These are phyloP conservation scores for Backusella circina DNA, from an alignment of 192 early-diverging fungal species.

Conservation along the genomic window DNA sequence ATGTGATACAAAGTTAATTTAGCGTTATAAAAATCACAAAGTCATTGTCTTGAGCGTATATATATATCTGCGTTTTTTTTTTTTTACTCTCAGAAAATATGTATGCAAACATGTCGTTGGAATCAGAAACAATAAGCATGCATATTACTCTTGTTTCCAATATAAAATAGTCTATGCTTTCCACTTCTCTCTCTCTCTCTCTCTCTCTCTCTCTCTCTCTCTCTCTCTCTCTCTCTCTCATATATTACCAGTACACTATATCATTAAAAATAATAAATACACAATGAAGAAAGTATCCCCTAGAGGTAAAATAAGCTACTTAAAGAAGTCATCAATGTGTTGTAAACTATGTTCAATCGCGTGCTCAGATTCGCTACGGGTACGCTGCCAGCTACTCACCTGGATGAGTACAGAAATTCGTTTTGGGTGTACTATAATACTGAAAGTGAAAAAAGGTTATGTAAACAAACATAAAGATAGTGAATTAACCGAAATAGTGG, in stretches of 20 bases:
- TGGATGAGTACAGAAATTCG: neutral
- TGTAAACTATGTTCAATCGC: too few species aligned
- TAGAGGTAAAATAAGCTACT: too few species aligned
- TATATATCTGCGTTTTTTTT: neutral
- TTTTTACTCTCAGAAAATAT: neutral
- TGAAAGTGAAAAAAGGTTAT: neutral
- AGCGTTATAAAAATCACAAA: neutral
- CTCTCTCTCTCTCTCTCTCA: neutral
- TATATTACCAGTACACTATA: neutral
- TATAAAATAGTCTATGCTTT: neutral
- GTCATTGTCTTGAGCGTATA: neutral
- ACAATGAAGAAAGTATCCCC: neutral
- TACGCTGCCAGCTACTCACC: too few species aligned
- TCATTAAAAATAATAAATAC: neutral
- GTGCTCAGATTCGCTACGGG: too few species aligned
- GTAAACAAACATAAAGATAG: neutral
- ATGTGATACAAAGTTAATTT: neutral
- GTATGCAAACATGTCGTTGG: neutral
- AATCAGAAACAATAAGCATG: neutral
- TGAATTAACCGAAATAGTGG: neutral
- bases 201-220: neutral
- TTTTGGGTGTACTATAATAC: neutral
- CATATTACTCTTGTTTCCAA: neutral
- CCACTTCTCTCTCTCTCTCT: neutral
- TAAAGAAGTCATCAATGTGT: too few species aligned